Evolutionary conservation across 768 basidiomycete species (phyloP).

Genomic region (Russula virescens): DNA sequence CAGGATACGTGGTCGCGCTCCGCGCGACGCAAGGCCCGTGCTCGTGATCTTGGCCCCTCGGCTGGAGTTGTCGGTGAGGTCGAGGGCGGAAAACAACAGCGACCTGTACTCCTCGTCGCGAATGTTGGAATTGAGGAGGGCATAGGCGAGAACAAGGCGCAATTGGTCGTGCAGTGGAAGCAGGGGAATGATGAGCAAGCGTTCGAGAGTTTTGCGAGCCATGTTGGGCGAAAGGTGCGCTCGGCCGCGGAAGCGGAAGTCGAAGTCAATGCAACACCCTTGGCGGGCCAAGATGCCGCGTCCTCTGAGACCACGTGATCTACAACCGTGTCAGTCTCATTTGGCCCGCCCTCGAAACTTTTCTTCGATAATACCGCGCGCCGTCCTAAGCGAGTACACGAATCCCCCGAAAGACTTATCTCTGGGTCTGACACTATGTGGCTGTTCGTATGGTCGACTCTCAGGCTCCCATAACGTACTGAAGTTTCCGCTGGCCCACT

Average conservation of each 20-base stretch:
- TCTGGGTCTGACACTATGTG: no score
- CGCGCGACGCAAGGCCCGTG: constrained; percentile 43
- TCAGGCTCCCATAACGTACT: no score
- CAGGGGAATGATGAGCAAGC: constrained; percentile 49
- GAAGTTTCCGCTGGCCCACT: no score
- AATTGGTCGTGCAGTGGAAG: constrained; percentile 55
- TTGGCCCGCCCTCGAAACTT: no score
- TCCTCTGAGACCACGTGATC: background rate
- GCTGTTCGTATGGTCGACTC: no score
- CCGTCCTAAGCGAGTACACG: no score
- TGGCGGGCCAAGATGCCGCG: background rate
- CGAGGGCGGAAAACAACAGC: background rate
- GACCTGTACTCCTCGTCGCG: constrained; percentile 19
- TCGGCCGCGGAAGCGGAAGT: constrained; percentile 3
- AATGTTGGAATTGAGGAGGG: constrained; percentile 27
- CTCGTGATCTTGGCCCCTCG: background rate
- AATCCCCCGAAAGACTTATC: no score
- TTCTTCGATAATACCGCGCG: no score
- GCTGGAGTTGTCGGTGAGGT: background rate
- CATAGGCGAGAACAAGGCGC: background rate
- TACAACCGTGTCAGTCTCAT: no score
- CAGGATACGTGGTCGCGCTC: constrained; percentile 65
- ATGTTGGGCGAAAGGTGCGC: constrained; percentile 49
- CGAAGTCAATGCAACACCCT: no score
- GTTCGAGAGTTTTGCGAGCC: constrained; percentile 65